A percentile compares a stretch with the other conserved stretches of the same genome.
phyloP scores from a whole-genome alignment of 2,329 filamentous ascomycete genomes.

The Diaporthe velutina region DNA sequence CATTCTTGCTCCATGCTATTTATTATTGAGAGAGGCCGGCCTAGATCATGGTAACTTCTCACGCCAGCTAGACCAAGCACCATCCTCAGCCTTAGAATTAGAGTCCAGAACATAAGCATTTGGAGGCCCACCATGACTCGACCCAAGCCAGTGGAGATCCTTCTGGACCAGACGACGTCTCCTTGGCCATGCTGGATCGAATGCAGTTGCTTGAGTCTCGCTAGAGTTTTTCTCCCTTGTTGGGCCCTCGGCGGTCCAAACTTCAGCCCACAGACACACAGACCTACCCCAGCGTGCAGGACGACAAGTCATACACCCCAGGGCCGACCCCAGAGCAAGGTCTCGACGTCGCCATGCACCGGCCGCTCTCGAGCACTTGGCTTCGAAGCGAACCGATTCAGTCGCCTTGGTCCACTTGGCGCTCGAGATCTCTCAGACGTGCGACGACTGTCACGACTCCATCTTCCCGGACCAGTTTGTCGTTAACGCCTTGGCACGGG shows the following conservation, averaged over 20 bases:
- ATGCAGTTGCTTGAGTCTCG: conserved; percentile 8
- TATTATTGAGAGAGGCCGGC: background rate
- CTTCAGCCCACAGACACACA: conserved; percentile 12
- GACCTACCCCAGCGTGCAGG: conserved; percentile 14
- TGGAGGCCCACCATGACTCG: conserved; percentile 25
- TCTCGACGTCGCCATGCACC: conserved; percentile 4
- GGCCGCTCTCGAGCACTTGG: conserved; percentile 28
- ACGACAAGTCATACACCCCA: conserved; percentile 15
- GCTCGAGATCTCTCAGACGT: conserved; percentile 27
- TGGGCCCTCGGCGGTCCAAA: background rate
- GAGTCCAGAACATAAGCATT: conserved; percentile 24
- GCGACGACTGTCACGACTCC: background rate
- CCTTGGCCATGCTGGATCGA: conserved; percentile 11
- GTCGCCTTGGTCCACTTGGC: conserved; percentile 29
- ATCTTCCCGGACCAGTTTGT: background rate
- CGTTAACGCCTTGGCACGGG: conserved; percentile 24
- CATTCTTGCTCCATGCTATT: background rate
- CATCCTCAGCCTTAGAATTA: conserved; percentile 11
- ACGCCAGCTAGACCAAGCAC: background rate
- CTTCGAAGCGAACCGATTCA: conserved; percentile 28
- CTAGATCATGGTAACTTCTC: background rate
- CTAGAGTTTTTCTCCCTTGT: conserved; percentile 1
- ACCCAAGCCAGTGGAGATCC: conserved; percentile 16
- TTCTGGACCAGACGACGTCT: conserved; percentile 14
- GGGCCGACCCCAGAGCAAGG: conserved; percentile 19